Conservation (phyloP, 345 rosid genomes). For the Camelina hispida region DNA sequence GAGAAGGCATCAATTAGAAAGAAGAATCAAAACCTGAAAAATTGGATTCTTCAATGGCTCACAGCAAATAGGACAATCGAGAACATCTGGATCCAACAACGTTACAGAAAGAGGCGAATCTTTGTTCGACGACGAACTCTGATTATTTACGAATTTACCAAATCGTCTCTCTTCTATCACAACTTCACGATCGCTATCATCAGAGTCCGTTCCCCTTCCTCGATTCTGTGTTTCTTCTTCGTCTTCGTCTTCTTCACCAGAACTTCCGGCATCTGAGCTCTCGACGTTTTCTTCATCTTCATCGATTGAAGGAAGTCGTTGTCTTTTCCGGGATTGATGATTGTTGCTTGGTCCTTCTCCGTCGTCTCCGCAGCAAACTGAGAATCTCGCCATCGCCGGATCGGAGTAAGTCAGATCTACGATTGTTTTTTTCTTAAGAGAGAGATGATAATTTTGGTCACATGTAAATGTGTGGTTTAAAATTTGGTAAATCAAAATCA, state of each 20-base stretch:
- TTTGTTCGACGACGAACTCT: conserved; percentile 31
- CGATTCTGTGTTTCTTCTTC: conserved; percentile 20
- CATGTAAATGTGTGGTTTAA: too few species aligned
- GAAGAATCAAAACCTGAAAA: conserved; percentile 34
- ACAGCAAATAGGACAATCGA: conserved; percentile 44
- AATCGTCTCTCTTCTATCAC: not conserved
- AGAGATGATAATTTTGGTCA: too few species aligned
- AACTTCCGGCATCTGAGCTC: conserved; percentile 27
- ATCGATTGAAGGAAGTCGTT: conserved; percentile 39
- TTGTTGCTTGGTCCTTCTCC: conserved; percentile 42
- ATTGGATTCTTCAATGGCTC: conserved; percentile 39
- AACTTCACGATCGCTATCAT: conserved; percentile 25
- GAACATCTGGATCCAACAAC: conserved; percentile 42
- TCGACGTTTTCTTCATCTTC: conserved; percentile 39
- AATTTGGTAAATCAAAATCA: too few species aligned
- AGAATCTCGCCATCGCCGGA: conserved; percentile 34
- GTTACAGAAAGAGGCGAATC: conserved; percentile 22
- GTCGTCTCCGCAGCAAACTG: conserved; percentile 36
- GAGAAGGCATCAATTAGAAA: not conserved
- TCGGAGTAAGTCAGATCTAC: conserved; percentile 12
- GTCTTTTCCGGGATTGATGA: conserved; percentile 30
- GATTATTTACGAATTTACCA: not conserved
- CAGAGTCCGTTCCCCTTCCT: conserved; percentile 4
- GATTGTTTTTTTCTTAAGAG: not conserved
- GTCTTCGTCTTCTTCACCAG: conserved; percentile 34